A percentile compares a stretch with the other conserved stretches of the same genome.
These are phyloP conservation scores for Centella asiatica DNA, from an alignment of 129 eudicot species.

Conservation along the genomic window DNA sequence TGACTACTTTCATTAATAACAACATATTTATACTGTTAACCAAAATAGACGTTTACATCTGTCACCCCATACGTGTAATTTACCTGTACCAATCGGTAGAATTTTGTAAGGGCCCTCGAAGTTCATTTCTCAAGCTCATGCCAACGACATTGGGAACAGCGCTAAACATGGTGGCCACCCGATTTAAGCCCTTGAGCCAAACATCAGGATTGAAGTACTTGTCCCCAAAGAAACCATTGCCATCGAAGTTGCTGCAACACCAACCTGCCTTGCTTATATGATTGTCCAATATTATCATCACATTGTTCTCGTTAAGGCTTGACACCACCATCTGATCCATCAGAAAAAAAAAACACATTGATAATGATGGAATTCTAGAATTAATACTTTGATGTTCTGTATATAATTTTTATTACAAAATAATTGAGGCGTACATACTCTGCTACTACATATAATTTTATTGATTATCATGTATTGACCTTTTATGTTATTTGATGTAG, in stretches of 20 bases:
- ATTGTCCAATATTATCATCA: constrained; percentile 87
- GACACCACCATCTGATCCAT: constrained; percentile 97
- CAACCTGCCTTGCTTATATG: constrained; percentile 87
- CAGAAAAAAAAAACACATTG: neutral
- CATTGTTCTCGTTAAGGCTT: constrained; percentile 63
- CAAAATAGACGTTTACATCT: neutral
- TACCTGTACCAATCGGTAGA: constrained; percentile 88
- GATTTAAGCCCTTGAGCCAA: constrained; percentile 66
- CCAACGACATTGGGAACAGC: constrained; percentile 50
- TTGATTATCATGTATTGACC: no score
- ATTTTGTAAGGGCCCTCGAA: constrained; percentile 68
- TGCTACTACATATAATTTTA: no score
- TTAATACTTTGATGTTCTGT: no score
- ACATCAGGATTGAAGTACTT: constrained; percentile 59
- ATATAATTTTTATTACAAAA: no score
- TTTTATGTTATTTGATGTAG: no score
- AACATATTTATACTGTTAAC: no score
- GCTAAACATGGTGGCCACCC: constrained; percentile 69
- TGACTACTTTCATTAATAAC: no score
- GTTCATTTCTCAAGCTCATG: constrained; percentile 92
- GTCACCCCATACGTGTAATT: neutral
- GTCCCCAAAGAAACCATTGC: constrained; percentile 95
- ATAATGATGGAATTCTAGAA: neutral
- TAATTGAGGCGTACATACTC: no score
- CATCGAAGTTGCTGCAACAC: constrained; percentile 84